phyloP scores from a whole-genome alignment of 179 eudicot genomes.

The Silene noctiflora region DNA sequence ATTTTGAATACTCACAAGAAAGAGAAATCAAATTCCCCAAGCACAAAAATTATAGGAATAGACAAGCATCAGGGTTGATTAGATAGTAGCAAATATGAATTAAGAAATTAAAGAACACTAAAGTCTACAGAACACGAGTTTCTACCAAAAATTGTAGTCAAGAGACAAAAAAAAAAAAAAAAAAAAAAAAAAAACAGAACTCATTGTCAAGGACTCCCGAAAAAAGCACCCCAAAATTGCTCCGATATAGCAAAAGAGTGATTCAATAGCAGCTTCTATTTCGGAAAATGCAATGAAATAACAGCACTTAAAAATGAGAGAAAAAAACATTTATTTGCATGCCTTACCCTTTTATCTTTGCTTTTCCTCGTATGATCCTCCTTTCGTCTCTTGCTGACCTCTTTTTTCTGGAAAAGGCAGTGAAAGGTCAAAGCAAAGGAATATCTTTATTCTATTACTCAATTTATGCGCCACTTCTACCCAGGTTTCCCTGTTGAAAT shows the following conservation, averaged over 20 bases:
- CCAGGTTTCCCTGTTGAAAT: not conserved
- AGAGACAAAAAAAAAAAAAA: constrained; percentile 7
- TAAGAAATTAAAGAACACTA: not conserved
- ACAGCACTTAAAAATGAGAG: not conserved
- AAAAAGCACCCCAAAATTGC: not conserved
- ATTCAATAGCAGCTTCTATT: not conserved
- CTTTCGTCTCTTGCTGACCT: constrained; percentile 88
- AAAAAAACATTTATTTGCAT: not conserved
- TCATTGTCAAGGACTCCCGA: not conserved
- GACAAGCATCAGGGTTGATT: not conserved
- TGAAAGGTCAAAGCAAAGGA: constrained; percentile 16
- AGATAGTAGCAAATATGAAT: not conserved
- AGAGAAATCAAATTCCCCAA: not conserved
- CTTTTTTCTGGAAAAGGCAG: constrained; percentile 64
- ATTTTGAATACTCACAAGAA: not conserved
- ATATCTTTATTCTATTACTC: not conserved
- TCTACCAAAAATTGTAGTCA: not conserved
- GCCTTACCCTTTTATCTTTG: constrained; percentile 78
- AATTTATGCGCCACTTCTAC: not conserved
- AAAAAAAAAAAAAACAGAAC: no score
- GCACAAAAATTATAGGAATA: not conserved
- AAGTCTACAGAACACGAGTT: not conserved
- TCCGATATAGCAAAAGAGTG: not conserved
- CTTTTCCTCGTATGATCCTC: constrained; percentile 71
- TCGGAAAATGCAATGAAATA: not conserved